A percentile compares a stretch with the other conserved stretches of the same genome.
These are phyloP conservation scores for Luvunga scandens DNA, from an alignment of 345 rosid genomes.

Conservation along the genomic window DNA sequence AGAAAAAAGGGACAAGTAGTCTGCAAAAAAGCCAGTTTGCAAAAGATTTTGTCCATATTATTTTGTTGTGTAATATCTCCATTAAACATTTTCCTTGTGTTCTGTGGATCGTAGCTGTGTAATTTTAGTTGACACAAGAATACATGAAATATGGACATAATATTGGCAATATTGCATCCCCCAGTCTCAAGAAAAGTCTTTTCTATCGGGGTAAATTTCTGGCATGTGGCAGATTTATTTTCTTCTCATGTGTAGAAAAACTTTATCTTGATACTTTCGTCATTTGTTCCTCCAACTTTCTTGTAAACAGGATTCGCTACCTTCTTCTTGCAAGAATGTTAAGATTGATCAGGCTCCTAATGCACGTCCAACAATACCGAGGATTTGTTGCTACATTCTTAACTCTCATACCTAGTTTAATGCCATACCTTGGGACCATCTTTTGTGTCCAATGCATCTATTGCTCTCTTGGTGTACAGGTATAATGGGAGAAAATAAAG, in stretches of 20 bases:
- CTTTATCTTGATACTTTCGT: neutral
- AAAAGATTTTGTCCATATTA: neutral
- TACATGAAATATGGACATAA: neutral
- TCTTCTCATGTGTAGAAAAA: neutral
- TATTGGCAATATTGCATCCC: neutral
- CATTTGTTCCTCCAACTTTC: constrained; percentile 11
- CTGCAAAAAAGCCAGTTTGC: neutral
- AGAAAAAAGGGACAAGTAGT: neutral
- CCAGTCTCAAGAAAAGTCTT: neutral
- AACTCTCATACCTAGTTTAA: constrained; percentile 87
- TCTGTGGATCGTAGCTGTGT: neutral
- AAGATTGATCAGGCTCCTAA: constrained; percentile 79
- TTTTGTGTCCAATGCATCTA: constrained; percentile 85
- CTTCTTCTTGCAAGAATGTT: constrained; percentile 94
- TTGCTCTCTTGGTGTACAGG: constrained; percentile 96
- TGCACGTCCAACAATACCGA: constrained; percentile 72
- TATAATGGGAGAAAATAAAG: constrained; percentile 15
- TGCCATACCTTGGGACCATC: constrained; percentile 91
- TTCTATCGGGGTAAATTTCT: neutral
- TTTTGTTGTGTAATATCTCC: neutral
- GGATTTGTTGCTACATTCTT: constrained; percentile 92
- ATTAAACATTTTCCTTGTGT: neutral
- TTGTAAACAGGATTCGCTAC: constrained; percentile 87
- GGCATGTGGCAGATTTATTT: neutral
- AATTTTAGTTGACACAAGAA: neutral